Percentiles rank a stretch among this genome's conserved stretches.
Evolutionary conservation across 768 basidiomycete genomes (phyloP).

Genomic region (Rhizopogon sp.): DNA sequence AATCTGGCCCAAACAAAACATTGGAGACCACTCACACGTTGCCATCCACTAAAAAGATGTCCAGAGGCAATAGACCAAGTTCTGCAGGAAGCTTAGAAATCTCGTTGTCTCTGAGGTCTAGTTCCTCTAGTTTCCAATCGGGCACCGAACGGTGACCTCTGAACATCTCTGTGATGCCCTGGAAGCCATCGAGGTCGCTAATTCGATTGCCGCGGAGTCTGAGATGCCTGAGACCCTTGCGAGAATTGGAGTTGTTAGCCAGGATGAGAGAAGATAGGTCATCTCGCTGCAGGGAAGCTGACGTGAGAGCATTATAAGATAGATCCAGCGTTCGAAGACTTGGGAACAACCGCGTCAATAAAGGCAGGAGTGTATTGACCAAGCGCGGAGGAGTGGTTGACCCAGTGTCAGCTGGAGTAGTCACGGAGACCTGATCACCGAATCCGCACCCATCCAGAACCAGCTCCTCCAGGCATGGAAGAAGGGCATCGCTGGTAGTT

Average conservation of each 20-base stretch:
- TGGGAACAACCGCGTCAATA: conserved; percentile 66
- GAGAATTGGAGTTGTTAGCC: conserved; percentile 13
- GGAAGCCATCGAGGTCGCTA: conserved; percentile 56
- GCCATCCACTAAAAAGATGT: conserved; percentile 80
- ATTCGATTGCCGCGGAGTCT: conserved; percentile 67
- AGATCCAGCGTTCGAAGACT: conserved; percentile 63
- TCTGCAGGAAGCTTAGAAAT: conserved; percentile 64
- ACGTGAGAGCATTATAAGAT: conserved; percentile 68
- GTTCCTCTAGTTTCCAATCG: conserved; percentile 74
- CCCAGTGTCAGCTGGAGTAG: conserved; percentile 28
- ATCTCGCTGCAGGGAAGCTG: conserved; percentile 43
- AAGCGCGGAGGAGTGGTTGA: conserved; percentile 36
- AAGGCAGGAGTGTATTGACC: conserved; percentile 50
- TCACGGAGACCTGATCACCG: conserved; percentile 49
- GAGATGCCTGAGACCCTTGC: conserved; percentile 46
- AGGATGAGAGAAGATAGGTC: conserved; percentile 49
- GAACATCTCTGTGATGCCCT: conserved; percentile 56
- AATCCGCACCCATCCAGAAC: conserved; percentile 70
- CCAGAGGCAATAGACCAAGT: conserved; percentile 70
- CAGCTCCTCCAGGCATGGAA: conserved; percentile 72
- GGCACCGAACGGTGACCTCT: conserved; percentile 57
- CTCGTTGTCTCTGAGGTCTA: conserved; percentile 81
- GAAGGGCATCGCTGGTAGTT: conserved; percentile 28
- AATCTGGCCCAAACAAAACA: neutral
- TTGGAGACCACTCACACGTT: conserved; percentile 55